Evolutionary conservation across 2,329 filamentous ascomycete genomes (phyloP), one percentile per base, ranked within the genome.

Genomic region (Dothideomycetidae sp.): DNA sequence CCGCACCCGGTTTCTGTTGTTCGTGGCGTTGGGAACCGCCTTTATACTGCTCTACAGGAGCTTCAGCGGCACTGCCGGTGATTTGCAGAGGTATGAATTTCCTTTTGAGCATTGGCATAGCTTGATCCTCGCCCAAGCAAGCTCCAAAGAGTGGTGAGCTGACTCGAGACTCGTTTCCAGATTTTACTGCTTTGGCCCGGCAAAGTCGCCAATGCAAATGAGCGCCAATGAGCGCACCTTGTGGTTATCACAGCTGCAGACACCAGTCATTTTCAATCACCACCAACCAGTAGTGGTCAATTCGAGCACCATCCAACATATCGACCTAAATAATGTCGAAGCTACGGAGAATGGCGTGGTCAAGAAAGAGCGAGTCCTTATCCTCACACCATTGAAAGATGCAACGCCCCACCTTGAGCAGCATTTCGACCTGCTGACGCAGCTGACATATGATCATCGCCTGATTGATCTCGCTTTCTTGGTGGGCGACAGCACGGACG

Each of bases 201-300:
- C 80, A 15, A 94, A 92, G 66, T 75, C 90, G n/a, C 90, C 90
- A 37, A 92, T 93, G 76, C 76, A 90, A 46, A 93, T 98, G 84
- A 75, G 81, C 29, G 66, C 79, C 39, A 94, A 94, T 56, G 90
- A 98, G 56, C 79, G 88, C 58, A 78, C 78, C 44, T 72, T 83
- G 46, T 98, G 90, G 90, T 79, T 81, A 48, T 76, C 75, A 41
- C 86, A 93, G 55, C 67, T 90, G 45, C 78, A 86, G 50, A 96
- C 90, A 3, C 90, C 90, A 34, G 85, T 98, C 49, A 73, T 93
- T 47, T 94, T 93, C 69, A 98, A 98, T 64, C 82, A 88, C 60
- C 90, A 96, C 60, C 77, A 80, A 45, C 79, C 90, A 23, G 69
- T 94, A 52, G 75, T 81, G 55, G 68, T 96, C 62, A 90, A 93